Percentiles rank a stretch among this genome's conserved stretches.
phyloP scores from a whole-genome alignment of 257 asterid species.

The Solanum microdontum region DNA sequence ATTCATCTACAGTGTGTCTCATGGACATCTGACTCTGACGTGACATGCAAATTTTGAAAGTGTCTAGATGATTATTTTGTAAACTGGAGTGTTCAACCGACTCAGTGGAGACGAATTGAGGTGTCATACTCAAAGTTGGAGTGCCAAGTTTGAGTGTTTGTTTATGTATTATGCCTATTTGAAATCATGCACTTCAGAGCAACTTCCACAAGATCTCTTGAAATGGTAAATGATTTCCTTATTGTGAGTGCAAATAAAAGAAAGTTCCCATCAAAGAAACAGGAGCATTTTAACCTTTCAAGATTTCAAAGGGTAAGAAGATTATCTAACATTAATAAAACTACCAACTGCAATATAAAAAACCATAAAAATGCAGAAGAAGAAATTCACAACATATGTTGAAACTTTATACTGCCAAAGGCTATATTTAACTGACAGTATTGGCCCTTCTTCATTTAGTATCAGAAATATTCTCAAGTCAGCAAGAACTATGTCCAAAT shows the following conservation, averaged over 20 bases:
- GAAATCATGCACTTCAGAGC: neutral
- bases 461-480: neutral
- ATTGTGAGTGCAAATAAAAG: neutral
- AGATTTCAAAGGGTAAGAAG: neutral
- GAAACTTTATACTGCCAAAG: neutral
- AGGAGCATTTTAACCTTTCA: neutral
- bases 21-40: rapidly evolving
- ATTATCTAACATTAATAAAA: neutral
- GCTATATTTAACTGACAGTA: neutral
- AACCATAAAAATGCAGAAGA: neutral
- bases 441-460: neutral
- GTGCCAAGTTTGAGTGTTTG: neutral
- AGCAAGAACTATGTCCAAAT: neutral
- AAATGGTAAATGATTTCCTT: neutral
- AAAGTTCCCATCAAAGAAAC: neutral
- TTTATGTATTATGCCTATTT: neutral
- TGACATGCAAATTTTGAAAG: neutral
- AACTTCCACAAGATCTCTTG: neutral
- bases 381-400: neutral
- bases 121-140: neutral
- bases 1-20: neutral
- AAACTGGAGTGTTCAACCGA: neutral
- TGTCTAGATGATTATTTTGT: neutral
- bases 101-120: neutral
- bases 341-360: neutral